Percentiles rank a stretch among this genome's conserved stretches.
These are phyloP conservation scores for Astrothelium subdiscretum DNA, from an alignment of 495 filamentous ascomycete species.

Conservation along the genomic window DNA sequence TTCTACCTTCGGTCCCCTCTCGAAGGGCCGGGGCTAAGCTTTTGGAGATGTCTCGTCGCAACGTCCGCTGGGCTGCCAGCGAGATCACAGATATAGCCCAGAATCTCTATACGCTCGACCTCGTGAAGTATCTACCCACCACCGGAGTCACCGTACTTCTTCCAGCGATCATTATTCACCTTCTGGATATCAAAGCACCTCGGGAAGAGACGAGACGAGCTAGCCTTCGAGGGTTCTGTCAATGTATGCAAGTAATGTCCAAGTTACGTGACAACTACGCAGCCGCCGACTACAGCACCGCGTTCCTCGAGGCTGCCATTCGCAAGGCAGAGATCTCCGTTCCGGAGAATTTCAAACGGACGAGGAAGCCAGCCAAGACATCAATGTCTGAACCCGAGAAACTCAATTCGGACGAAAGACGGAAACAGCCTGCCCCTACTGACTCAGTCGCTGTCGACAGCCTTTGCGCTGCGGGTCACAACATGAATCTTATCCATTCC, in stretches of 20 bases:
- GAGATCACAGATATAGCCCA: slow-evolving; percentile 72
- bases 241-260: slow-evolving; percentile 77
- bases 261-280: slow-evolving; percentile 73
- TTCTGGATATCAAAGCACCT: slow-evolving; percentile 76
- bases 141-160: slow-evolving; percentile 81
- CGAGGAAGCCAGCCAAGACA: no score
- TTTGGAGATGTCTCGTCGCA: slow-evolving; percentile 66
- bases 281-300: slow-evolving; percentile 73
- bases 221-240: slow-evolving; percentile 64
- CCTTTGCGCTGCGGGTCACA: slow-evolving; percentile 27
- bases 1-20: slow-evolving; percentile 55
- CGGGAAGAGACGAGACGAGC: slow-evolving; percentile 53
- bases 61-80: slow-evolving; percentile 64
- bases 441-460: slow-evolving; percentile 23
- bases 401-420: background rate
- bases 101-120: slow-evolving; percentile 52
- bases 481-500: slow-evolving; percentile 16
- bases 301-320: slow-evolving; percentile 75
- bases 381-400: background rate
- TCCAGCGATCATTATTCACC: slow-evolving; percentile 81
- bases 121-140: slow-evolving; percentile 72
- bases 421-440: slow-evolving; percentile 13
- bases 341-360: slow-evolving; percentile 8
- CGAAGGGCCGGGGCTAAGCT: slow-evolving; percentile 41
- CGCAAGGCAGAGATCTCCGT: slow-evolving; percentile 59